phyloP scores from a whole-genome alignment of 495 filamentous ascomycete genomes.

The Trichoderma asperelloides region DNA sequence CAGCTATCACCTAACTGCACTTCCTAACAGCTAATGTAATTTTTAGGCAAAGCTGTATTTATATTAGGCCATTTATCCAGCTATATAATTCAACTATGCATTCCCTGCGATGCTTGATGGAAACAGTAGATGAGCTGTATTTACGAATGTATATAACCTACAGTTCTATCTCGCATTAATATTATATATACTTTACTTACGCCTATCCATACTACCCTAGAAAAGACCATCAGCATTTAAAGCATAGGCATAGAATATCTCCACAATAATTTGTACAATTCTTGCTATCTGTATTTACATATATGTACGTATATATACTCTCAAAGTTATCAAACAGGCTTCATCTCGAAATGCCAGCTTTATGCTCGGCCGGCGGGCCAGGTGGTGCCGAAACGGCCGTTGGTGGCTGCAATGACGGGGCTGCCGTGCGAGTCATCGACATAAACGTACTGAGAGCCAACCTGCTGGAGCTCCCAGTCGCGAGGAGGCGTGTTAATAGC shows the following conservation, averaged over 20 bases:
- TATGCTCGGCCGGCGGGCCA: slow-evolving; percentile 11
- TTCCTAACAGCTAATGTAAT: too few species aligned
- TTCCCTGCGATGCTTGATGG: too few species aligned
- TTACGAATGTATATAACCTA: too few species aligned
- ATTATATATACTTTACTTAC: too few species aligned
- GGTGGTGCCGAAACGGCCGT: slow-evolving; percentile 15
- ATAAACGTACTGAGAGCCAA: slow-evolving; percentile 17
- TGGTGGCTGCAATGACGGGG: slow-evolving; percentile 19
- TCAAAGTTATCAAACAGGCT: background rate
- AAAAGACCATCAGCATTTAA: too few species aligned
- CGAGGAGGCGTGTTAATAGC: slow-evolving; percentile 8
- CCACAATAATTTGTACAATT: background rate
- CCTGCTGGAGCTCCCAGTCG: slow-evolving; percentile 13
- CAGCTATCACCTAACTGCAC: too few species aligned
- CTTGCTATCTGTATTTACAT: background rate
- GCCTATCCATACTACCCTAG: too few species aligned
- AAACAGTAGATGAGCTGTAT: too few species aligned
- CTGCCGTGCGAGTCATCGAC: slow-evolving; percentile 21
- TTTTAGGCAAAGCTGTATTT: too few species aligned
- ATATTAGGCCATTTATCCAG: too few species aligned
- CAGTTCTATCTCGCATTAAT: too few species aligned
- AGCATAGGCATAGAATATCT: background rate
- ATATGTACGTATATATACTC: background rate
- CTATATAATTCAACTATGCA: too few species aligned
- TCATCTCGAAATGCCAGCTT: background rate